A percentile compares a stretch with the other conserved stretches of the same genome.
These are phyloP conservation scores for Caryopteris hybrid DNA, from an alignment of 305 asterid species.

Conservation along the genomic window DNA sequence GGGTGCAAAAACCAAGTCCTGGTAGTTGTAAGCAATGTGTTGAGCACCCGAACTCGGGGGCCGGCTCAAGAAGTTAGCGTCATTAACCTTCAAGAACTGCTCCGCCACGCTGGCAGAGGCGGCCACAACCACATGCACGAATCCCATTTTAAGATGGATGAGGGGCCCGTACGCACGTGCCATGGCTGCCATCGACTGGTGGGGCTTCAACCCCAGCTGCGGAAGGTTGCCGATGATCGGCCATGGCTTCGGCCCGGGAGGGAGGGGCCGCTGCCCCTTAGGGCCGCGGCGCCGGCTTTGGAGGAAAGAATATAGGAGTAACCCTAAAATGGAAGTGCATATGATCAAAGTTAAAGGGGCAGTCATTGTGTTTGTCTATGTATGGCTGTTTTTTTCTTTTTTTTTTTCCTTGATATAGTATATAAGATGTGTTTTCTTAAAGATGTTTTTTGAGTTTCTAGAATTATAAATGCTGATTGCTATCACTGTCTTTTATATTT, in stretches of 20 bases:
- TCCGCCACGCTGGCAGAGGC: conserved; percentile 57
- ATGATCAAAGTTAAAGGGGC: too few species aligned
- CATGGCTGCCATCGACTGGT: conserved; percentile 58
- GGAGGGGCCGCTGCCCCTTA: conserved; percentile 16
- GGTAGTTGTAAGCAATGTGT: conserved; percentile 66
- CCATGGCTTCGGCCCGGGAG: conserved; percentile 88
- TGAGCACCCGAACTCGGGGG: conserved; percentile 71
- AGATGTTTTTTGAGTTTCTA: too few species aligned
- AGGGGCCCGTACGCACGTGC: conserved; percentile 59
- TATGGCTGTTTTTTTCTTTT: too few species aligned
- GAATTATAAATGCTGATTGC: too few species aligned
- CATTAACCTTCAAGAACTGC: conserved; percentile 59
- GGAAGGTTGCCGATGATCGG: conserved; percentile 66
- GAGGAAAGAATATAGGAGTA: conserved; percentile 5
- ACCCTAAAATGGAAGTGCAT: conserved; percentile 18
- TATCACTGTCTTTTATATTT: too few species aligned
- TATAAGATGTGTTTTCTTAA: too few species aligned
- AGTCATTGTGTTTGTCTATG: too few species aligned
- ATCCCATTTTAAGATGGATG: conserved; percentile 63
- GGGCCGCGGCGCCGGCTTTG: neutral
- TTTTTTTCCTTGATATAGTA: too few species aligned
- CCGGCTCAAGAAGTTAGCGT: conserved; percentile 61
- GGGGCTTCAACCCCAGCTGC: conserved; percentile 56
- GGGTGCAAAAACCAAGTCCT: conserved; percentile 74
- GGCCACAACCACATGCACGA: conserved; percentile 61